Percentiles rank a stretch among this genome's conserved stretches.
These are phyloP conservation scores for Lactarius hengduanensis DNA, from an alignment of 768 basidiomycete species.

Conservation along the genomic window DNA sequence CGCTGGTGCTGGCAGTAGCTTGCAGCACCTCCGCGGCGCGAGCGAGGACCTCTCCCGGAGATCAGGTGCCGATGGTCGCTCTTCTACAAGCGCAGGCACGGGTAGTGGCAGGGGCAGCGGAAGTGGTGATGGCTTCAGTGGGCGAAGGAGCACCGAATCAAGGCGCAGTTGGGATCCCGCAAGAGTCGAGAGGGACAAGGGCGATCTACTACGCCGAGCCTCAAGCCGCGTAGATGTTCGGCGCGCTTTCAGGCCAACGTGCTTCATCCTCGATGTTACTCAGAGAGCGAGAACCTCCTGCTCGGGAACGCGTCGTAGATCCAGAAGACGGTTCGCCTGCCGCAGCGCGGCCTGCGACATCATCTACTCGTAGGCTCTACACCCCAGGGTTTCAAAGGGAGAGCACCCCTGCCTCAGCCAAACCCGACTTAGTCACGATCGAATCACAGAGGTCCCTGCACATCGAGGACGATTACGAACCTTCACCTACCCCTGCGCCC, in stretches of 20 bases:
- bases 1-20: slow-evolving; percentile 32
- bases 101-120: slow-evolving; percentile 42
- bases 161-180: slow-evolving; percentile 46
- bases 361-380: slow-evolving; percentile 52
- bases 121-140: slow-evolving; percentile 48
- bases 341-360: not conserved
- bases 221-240: slow-evolving; percentile 31
- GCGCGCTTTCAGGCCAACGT: slow-evolving; percentile 22
- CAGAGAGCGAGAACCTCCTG: slow-evolving; percentile 32
- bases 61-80: slow-evolving; percentile 36
- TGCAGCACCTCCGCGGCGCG: slow-evolving; percentile 48
- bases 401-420: slow-evolving; percentile 34
- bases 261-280: slow-evolving; percentile 34
- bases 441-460: slow-evolving; percentile 36
- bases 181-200: slow-evolving; percentile 27
- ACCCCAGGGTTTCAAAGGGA: slow-evolving; percentile 57
- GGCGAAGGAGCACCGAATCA: slow-evolving; percentile 49
- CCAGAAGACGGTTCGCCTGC: slow-evolving; percentile 7
- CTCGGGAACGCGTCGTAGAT: slow-evolving; percentile 4
- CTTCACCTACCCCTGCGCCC: slow-evolving; percentile 47
- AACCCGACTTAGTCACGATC: slow-evolving; percentile 24
- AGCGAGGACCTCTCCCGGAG: slow-evolving; percentile 49
- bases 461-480: slow-evolving; percentile 38
- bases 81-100: slow-evolving; percentile 27
- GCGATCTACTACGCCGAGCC: slow-evolving; percentile 34